Evolutionary conservation across 805 yeast species (phyloP).

Genomic region (Metschnikowia sp.): DNA sequence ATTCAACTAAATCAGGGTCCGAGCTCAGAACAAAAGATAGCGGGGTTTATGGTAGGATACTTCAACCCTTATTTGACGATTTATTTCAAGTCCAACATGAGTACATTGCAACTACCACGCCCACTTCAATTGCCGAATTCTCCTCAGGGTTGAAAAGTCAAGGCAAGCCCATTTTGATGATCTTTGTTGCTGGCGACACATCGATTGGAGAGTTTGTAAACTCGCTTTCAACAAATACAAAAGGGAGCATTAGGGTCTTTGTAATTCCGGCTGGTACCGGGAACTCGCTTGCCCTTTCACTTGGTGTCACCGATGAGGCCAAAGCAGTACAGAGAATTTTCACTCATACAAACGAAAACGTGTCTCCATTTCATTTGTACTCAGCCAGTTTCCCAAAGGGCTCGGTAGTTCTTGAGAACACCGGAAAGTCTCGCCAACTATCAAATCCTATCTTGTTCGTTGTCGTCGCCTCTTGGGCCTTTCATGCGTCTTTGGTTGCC

Average conservation of each 20-base stretch:
- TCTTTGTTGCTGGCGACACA: slow-evolving; percentile 84
- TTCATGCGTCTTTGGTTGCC: slow-evolving; percentile 83
- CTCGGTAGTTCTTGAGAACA: slow-evolving; percentile 21
- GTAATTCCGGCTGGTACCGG: slow-evolving; percentile 82
- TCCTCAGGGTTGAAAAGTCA: slow-evolving; percentile 28
- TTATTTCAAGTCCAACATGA: slow-evolving; percentile 32
- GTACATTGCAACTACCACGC: slow-evolving; percentile 43
- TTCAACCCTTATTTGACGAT: slow-evolving; percentile 46
- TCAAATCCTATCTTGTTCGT: slow-evolving; percentile 33
- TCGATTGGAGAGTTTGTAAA: slow-evolving; percentile 76
- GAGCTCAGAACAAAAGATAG: slow-evolving; percentile 27
- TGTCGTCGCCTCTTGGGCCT: slow-evolving; percentile 79
- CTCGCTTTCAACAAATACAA: slow-evolving; percentile 22
- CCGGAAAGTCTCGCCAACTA: slow-evolving; percentile 15
- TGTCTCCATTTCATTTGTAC: slow-evolving; percentile 43
- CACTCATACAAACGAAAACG: slow-evolving; percentile 17
- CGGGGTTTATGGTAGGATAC: slow-evolving; percentile 39
- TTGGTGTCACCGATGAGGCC: slow-evolving; percentile 34
- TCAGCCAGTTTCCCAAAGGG: slow-evolving; percentile 40
- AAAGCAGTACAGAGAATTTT: slow-evolving; percentile 36
- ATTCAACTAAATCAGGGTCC: slow-evolving; percentile 49
- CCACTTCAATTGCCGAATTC: slow-evolving; percentile 37
- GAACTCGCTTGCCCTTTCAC: slow-evolving; percentile 69
- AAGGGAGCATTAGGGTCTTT: slow-evolving; percentile 22
- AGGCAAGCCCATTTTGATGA: slow-evolving; percentile 33